Conservation (phyloP, 345 rosid species). For the Pseudoturritis turrita region DNA sequence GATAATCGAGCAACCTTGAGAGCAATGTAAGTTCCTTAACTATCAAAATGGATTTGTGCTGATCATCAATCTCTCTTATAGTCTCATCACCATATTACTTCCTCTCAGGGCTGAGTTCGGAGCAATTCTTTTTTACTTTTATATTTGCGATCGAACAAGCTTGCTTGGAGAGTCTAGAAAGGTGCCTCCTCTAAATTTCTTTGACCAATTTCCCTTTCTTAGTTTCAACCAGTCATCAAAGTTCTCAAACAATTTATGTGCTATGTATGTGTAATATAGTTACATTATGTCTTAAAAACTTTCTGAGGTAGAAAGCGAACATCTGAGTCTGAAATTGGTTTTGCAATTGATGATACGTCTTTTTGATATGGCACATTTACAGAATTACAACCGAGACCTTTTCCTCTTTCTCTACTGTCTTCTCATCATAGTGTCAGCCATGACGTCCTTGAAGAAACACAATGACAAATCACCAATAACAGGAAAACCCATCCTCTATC, state of each 20-base stretch:
- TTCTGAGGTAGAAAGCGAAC: not conserved
- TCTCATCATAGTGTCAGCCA: constrained; percentile 74
- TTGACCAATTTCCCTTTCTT: not conserved
- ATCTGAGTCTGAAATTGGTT: not conserved
- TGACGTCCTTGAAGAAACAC: constrained; percentile 88
- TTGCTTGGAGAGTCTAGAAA: constrained; percentile 76
- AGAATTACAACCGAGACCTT: constrained; percentile 90
- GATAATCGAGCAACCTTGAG: constrained; percentile 80
- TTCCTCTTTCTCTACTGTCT: constrained; percentile 87
- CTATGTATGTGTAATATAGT: not conserved
- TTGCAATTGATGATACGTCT: not conserved
- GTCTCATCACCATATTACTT: not conserved
- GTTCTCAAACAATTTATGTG: not conserved
- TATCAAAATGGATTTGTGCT: not conserved
- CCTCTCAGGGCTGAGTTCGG: constrained; percentile 81
- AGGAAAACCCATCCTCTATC: constrained; percentile 80
- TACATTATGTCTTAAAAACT: not conserved
- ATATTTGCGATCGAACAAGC: constrained; percentile 70
- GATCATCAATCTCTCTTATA: not conserved
- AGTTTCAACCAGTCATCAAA: not conserved
- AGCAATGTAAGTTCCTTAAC: constrained; percentile 59
- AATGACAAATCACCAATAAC: constrained; percentile 69
- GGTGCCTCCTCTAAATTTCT: constrained; percentile 36
- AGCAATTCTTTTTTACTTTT: constrained; percentile 66
- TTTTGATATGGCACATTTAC: constrained; percentile 30